Percentiles rank a stretch among this genome's conserved stretches.
Conservation (phyloP, 2,329 filamentous ascomycete species). For the Chaetomiaceae sp. region DNA sequence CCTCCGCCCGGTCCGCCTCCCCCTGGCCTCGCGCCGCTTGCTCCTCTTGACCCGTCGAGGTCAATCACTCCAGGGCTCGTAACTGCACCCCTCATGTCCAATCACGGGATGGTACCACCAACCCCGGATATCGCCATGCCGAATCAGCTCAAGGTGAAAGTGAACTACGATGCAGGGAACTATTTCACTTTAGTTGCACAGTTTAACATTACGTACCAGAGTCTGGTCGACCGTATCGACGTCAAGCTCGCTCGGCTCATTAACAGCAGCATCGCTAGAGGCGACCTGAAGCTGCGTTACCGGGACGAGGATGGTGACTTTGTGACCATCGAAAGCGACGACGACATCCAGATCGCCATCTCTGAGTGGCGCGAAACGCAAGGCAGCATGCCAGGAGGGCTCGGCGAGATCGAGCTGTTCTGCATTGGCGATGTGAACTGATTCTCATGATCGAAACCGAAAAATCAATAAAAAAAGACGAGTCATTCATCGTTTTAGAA, state of each 20-base stretch:
- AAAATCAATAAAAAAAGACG: background rate
- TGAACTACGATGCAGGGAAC: slow-evolving; percentile 79
- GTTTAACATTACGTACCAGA: slow-evolving; percentile 92
- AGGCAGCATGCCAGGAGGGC: slow-evolving; percentile 58
- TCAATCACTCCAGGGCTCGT: slow-evolving; percentile 38
- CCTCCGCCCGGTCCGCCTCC: slow-evolving; percentile 34
- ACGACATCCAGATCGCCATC: slow-evolving; percentile 94
- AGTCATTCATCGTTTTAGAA: slow-evolving; percentile 8
- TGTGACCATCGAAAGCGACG: slow-evolving; percentile 89
- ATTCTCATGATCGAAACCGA: background rate
- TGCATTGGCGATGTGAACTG: slow-evolving; percentile 53
- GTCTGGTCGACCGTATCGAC: slow-evolving; percentile 90
- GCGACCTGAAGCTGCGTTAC: slow-evolving; percentile 83
- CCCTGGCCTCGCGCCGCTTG: slow-evolving; percentile 31
- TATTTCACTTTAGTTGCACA: slow-evolving; percentile 95
- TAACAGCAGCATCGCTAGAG: slow-evolving; percentile 74
- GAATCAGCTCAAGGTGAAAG: slow-evolving; percentile 89
- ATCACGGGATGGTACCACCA: slow-evolving; percentile 23
- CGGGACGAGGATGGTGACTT: slow-evolving; percentile 89
- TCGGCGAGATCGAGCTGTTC: slow-evolving; percentile 87
- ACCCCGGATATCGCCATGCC: slow-evolving; percentile 52
- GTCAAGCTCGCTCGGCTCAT: slow-evolving; percentile 88
- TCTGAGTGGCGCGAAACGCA: slow-evolving; percentile 82
- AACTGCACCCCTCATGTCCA: slow-evolving; percentile 28
- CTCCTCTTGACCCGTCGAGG: slow-evolving; percentile 33